Percentiles rank a stretch among this genome's conserved stretches.
These are phyloP conservation scores for Picochlorum sp. DNA, from an alignment of 139 green algal species.

Conservation along the genomic window DNA sequence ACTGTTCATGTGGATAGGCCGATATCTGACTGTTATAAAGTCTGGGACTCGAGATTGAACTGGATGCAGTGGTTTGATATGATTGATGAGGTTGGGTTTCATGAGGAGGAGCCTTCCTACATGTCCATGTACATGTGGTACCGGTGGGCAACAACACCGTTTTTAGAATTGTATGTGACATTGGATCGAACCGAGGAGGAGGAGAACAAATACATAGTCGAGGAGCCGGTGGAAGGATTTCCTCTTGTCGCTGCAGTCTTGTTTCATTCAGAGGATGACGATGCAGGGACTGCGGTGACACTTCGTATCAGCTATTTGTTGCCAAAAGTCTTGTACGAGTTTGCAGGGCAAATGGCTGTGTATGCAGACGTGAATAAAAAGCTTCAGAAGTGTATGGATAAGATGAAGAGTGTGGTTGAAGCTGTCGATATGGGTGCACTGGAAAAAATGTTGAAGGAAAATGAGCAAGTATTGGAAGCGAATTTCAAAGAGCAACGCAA, in stretches of 20 bases:
- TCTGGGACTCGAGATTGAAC: conserved; percentile 28
- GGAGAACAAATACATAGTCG: conserved; percentile 27
- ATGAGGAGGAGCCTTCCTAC: conserved; percentile 14
- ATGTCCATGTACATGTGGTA: conserved; percentile 31
- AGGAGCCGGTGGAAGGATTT: conserved; percentile 26
- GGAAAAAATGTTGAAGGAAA: conserved; percentile 1
- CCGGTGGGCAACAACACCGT: conserved; percentile 33
- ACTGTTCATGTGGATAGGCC: conserved; percentile 14
- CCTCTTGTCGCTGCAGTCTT: conserved; percentile 27
- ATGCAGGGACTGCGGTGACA: conserved; percentile 16
- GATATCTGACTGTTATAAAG: conserved; percentile 22
- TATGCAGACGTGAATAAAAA: conserved; percentile 33
- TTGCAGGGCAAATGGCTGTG: conserved; percentile 29
- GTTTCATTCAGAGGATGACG: conserved; percentile 31
- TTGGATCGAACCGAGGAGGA: conserved; percentile 22
- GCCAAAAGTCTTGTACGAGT: conserved; percentile 28
- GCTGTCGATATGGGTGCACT: conserved; percentile 1
- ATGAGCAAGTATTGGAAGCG: neutral
- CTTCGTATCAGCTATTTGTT: conserved; percentile 30
- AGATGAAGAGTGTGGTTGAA: conserved; percentile 21
- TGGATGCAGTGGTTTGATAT: conserved; percentile 36
- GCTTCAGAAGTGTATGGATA: conserved; percentile 19
- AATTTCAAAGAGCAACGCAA: conserved; percentile 13
- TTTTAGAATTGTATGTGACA: conserved; percentile 31
- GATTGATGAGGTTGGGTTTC: conserved; percentile 33